These are phyloP conservation scores for Ustilago lituana DNA, from an alignment of 1,284 basidiomycete genomes.

Conservation along the genomic window DNA sequence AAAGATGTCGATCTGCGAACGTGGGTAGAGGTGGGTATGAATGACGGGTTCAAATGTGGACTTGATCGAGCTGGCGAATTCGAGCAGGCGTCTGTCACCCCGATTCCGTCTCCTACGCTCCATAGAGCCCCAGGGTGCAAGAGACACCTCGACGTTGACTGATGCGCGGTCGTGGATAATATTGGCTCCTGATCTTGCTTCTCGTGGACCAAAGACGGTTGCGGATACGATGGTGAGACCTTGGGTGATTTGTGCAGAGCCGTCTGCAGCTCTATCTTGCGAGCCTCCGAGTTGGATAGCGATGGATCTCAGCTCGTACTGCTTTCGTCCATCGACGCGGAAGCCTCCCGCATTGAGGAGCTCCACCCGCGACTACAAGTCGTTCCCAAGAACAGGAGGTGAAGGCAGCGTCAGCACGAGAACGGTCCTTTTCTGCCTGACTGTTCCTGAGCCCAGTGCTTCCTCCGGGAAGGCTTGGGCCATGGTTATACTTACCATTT, in stretches of 20 bases:
- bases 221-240: conserved; percentile 88
- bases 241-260: conserved; percentile 83
- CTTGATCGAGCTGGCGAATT: conserved; percentile 85
- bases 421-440: too few species aligned
- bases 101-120: conserved; percentile 79
- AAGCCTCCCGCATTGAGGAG: conserved; percentile 83
- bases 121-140: conserved; percentile 78
- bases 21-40: conserved; percentile 87
- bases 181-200: conserved; percentile 72
- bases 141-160: conserved; percentile 74
- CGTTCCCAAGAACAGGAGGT: not conserved
- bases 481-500: conserved; percentile 32
- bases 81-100: conserved; percentile 78
- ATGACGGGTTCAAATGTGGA: conserved; percentile 96
- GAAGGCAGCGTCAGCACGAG: too few species aligned
- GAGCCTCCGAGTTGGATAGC: conserved; percentile 74
- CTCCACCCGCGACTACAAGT: conserved; percentile 77
- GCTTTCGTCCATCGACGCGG: conserved; percentile 88
- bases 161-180: conserved; percentile 69
- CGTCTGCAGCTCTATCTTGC: conserved; percentile 74
- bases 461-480: too few species aligned
- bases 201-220: conserved; percentile 88
- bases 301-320: conserved; percentile 87
- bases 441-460: too few species aligned
- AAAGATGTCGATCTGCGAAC: conserved; percentile 91